Base-by-base conservation (phyloP, 2,329 filamentous ascomycete species). In the Penicillium nordicum region DNA sequence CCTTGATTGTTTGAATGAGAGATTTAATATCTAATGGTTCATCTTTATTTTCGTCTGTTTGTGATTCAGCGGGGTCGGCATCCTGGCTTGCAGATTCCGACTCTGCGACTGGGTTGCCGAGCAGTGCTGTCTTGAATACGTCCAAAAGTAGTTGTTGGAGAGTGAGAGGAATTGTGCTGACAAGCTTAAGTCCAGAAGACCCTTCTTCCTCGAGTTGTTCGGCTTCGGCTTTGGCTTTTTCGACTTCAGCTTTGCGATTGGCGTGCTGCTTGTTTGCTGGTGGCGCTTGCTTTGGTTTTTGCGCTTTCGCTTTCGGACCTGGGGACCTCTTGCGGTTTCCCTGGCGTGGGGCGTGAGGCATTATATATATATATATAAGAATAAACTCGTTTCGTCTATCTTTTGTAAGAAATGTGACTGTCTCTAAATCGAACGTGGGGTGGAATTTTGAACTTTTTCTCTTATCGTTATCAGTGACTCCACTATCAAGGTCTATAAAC, bases 1-100 rank as follows among this genome's bases (percentile, higher is more conserved):
- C 81, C 74, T 97, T 99, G 60, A 97, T 84, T 50, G 87, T 84
- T 69, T 96, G 93, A 21, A 97, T 80, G 4, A 86, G 73, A 1
- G 79, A 68, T 30, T 78, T 76, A 11, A 83, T 74, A 48, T 74
- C 67, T 12, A 69, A 32, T n/a, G 50, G 43, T 29, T 47, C 36
- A 12, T 57, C 45, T 45, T 63, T 50, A 23, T 47, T 50, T 14
- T 41, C 23, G 25, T 29, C 25, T 57, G 40, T 29, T 30, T 59
- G 49, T 29, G 42, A 30, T 37, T 57, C 50, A 25, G 38, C n/a
- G 42, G 37, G 32, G 42, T 49, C 37, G 34, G 38, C 8, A 29
- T 53, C 36, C 51, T 27, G 18, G 32, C 40, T 32, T 42, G 37
- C n/a, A 25, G 32, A 7, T 25, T 32, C 38, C 16, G 46, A 25